Evolutionary conservation across 371 early-diverging fungal genomes (phyloP).

Genomic region (Zychaea mexicana): DNA sequence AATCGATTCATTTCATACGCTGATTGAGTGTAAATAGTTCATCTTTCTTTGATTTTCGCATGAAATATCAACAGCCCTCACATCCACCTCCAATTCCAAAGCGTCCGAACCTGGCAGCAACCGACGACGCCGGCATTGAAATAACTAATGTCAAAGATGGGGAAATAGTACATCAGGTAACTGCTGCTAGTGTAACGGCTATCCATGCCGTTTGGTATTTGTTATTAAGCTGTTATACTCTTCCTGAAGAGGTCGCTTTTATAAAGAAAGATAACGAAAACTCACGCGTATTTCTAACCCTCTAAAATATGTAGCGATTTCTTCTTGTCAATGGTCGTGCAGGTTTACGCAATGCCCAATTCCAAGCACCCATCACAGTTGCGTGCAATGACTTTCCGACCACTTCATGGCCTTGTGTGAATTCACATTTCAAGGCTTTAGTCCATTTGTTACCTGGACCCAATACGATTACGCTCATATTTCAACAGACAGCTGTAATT

Average conservation of each 20-base stretch:
- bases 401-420: conserved; percentile 53
- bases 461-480: conserved; percentile 52
- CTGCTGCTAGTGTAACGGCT: too few relatives aligned
- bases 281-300: too few relatives aligned
- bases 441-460: conserved; percentile 62
- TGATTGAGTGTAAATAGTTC: too few relatives aligned
- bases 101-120: not conserved
- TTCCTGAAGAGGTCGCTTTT: not conserved
- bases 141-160: conserved; percentile 47
- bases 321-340: conserved; percentile 61
- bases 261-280: not conserved
- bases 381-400: conserved; percentile 52
- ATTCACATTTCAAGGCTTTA: conserved; percentile 65
- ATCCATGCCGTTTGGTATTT: too few relatives aligned
- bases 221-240: not conserved
- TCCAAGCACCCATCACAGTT: conserved; percentile 43
- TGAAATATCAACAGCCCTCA: not conserved
- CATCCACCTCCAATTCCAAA: not conserved
- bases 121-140: conserved; percentile 10
- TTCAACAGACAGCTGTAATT: conserved; percentile 17
- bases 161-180: conserved; percentile 60
- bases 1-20: too few relatives aligned
- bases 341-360: conserved; percentile 21
- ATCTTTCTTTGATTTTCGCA: too few relatives aligned
- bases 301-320: conserved; percentile 50